A percentile compares a stretch with the other conserved stretches of the same genome.
These are phyloP conservation scores for Balamuthia mandrillaris DNA, from an alignment of 208 protist genomes.

Conservation along the genomic window DNA sequence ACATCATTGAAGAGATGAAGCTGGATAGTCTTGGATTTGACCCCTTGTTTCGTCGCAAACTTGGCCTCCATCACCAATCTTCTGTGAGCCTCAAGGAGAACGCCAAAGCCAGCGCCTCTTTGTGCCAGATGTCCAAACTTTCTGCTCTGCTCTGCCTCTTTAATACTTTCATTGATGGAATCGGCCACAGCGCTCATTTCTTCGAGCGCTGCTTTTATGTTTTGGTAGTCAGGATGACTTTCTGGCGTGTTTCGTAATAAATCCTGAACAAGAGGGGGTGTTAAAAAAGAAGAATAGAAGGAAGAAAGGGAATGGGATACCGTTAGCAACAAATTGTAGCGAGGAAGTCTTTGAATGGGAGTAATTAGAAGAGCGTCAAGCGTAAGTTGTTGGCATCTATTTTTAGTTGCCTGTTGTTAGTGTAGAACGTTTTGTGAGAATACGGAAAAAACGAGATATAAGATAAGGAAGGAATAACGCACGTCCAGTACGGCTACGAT, in stretches of 20 bases:
- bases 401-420: neutral
- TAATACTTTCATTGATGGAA: neutral
- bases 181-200: neutral
- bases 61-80: conserved; percentile 1
- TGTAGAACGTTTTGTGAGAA: neutral
- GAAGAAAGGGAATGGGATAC: neutral
- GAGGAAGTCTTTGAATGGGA: neutral
- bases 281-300: too few species aligned
- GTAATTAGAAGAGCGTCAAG: neutral
- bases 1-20: conserved; percentile 3
- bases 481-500: neutral
- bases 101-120: neutral
- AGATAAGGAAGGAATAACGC: neutral
- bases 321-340: neutral
- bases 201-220: neutral
- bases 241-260: conserved; percentile 8
- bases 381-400: neutral
- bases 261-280: neutral
- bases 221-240: neutral
- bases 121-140: neutral
- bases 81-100: neutral
- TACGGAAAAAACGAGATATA: neutral
- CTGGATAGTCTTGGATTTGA: neutral
- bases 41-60: neutral
- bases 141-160: neutral